Base-by-base conservation (phyloP, 2,329 filamentous ascomycete species). In the Penicillium expansum region DNA sequence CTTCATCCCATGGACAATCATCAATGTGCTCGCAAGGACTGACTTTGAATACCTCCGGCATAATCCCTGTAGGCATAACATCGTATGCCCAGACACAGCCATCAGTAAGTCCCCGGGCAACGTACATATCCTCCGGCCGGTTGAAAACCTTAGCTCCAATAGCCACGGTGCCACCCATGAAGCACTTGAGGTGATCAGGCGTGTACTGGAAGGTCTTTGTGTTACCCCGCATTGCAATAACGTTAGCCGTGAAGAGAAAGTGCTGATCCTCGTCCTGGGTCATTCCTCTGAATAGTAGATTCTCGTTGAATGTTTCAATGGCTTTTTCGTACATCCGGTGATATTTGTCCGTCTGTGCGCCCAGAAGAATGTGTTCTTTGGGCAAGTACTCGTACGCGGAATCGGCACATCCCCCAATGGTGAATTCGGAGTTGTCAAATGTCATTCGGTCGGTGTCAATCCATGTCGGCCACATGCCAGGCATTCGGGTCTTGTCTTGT, bases 381-480 rank as follows among this genome's bases (percentile, higher is more conserved):
- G 79, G 79, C 16, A 81, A 68, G 62, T 81, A 81, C 57, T 81
- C 79, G 58, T 80, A 81, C 0, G 75, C 72, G 2, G 78, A 80
- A 62, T 81, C 79, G 16, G 78, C 76, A 73, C 76, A 75, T 11
- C 72, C 77, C 16, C 78, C 78, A 14, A 80, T 67, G 0, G 71
- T 74, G 55, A 77, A 80, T 32, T 70, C 66, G 10, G 64, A 53
- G 50, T 69, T 65, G n/a, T 61, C 59, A 48, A 73, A 73, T 24
- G 56, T 52, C 47, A 74, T 60, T 22, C 59, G 62, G 37, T 71
- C 57, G 14, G 68, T 86, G 74, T 96, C 89, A 14, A 97, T 77
- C 52, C 79, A 80, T 62, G 90, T 83, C 0, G 92, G 91, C 79
- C 93, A 96, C 65, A 96, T 82, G 1, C 92, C 92, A 1, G 88